Conservation (phyloP, 78 protist species). For the slime mould (Dictyostelium discoideum) region DNA sequence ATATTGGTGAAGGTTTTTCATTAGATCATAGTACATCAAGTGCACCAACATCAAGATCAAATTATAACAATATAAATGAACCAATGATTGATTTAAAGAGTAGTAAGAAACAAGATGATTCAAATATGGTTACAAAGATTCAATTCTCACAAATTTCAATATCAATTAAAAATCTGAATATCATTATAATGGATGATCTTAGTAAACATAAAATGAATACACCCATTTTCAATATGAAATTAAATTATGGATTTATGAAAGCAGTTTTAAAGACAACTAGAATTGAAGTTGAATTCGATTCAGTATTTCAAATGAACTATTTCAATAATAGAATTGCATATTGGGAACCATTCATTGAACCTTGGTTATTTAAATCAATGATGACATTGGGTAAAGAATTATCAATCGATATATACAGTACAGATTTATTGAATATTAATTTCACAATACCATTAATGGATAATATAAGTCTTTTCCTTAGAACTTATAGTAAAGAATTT, state of each 20-base stretch:
- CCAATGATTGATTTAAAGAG: background rate
- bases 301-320: conserved; percentile 36
- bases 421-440: conserved; percentile 48
- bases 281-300: conserved; percentile 38
- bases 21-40: background rate
- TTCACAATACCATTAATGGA: conserved; percentile 75
- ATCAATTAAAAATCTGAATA: conserved; percentile 22
- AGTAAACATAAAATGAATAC: conserved; percentile 63
- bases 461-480: conserved; percentile 60
- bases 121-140: conserved; percentile 7
- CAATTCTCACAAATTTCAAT: conserved; percentile 41
- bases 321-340: conserved; percentile 74
- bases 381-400: conserved; percentile 39
- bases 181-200: conserved; percentile 52
- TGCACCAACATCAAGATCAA: background rate
- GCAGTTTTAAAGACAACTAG: conserved; percentile 28
- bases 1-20: background rate
- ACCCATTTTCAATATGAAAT: conserved; percentile 49
- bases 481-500: conserved; percentile 72
- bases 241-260: conserved; percentile 43
- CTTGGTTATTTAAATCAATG: conserved; percentile 40
- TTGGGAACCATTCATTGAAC: conserved; percentile 77
- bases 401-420: background rate
- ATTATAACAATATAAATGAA: background rate
- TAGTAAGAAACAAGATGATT: background rate